A percentile compares a stretch with the other conserved stretches of the same genome.
Conservation (phyloP, 208 protist species). For the Wallacemonas collosoma region DNA sequence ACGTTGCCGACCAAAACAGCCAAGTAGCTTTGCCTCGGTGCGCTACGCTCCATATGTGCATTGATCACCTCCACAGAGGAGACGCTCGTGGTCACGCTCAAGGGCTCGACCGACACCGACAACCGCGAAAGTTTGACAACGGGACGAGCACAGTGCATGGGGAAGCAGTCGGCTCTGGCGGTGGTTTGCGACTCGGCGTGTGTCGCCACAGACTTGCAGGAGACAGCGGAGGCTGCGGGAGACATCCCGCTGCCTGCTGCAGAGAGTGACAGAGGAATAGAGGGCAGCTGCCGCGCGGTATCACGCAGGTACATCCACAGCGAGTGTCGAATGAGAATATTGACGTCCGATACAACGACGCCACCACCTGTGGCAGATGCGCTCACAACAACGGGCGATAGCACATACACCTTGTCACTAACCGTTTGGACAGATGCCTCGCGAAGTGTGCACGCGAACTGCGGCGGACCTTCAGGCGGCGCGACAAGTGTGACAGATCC, state of each 20-base stretch:
- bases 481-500: constrained; percentile 12
- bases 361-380: constrained; percentile 25
- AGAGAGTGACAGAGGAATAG: background rate
- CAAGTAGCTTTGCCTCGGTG: background rate
- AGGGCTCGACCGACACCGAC: background rate
- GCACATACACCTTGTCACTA: constrained; percentile 19
- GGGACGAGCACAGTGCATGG: background rate
- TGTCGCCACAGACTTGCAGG: background rate
- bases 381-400: constrained; percentile 35
- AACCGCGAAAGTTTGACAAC: background rate
- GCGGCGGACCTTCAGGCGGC: constrained; percentile 17
- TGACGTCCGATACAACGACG: constrained; percentile 35
- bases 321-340: constrained; percentile 22
- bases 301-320: constrained; percentile 29
- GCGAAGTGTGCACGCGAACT: constrained; percentile 44
- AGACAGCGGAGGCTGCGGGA: background rate
- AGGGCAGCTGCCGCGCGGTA: background rate
- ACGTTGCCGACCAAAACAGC: background rate
- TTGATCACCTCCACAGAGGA: background rate
- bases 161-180: background rate
- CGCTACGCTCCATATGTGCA: background rate
- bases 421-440: constrained; percentile 28
- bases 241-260: too few species aligned
- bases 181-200: background rate
- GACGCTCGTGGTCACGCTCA: background rate